Evolutionary conservation across 2,329 filamentous ascomycete genomes (phyloP), one percentile per base, ranked within the genome.

Genomic region (Alternaria hordeiaustralica): DNA sequence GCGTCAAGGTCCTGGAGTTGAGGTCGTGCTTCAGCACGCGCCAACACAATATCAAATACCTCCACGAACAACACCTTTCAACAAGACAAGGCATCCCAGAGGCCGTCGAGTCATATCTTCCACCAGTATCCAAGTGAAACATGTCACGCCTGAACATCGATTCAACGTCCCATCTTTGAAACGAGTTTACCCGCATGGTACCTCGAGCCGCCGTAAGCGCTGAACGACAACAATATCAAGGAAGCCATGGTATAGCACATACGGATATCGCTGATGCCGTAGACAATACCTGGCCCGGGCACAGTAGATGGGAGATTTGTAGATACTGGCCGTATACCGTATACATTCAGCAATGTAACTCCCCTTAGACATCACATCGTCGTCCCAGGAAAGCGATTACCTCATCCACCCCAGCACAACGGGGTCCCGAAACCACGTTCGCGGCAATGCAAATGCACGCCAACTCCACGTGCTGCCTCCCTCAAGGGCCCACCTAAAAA

Each of bases 191-290:
- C 18, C 8, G 28, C 18, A 33, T 36, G 13, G 18, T 33, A 30
- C 49, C 28, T 51, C n/a, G 18, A 51, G 33, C 20, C 49, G 49
- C 49, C n/a, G 49, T 51, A 51, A 51, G 49, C 49, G 49, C 49
- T n/a, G 28, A 23, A 36, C 28, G 13, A 36, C 18, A 41, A 36
- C 49, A 23, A 25, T 13, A 20, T 51, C 49, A 28, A 23, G n/a
- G 18, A 8, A 26, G 47, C 18, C 18, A 23, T 30, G 4, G 28
- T 51, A 36, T 36, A 51, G 49, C 49, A 36, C 49, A 36, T 15
- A 36, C 18, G 15, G 33, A 36, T 13, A 28, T 51, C 49, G 21
- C 12, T 30, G 12, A 51, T 36, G 49, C 28, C 20, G 18, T 50
- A 30, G 21, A 25, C 10, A 8, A n/a, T 23, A n/a, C 45, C 21